Evolutionary conservation across 495 filamentous ascomycete species (phyloP).

Genomic region (Melanomma pulvis-pyrius): DNA sequence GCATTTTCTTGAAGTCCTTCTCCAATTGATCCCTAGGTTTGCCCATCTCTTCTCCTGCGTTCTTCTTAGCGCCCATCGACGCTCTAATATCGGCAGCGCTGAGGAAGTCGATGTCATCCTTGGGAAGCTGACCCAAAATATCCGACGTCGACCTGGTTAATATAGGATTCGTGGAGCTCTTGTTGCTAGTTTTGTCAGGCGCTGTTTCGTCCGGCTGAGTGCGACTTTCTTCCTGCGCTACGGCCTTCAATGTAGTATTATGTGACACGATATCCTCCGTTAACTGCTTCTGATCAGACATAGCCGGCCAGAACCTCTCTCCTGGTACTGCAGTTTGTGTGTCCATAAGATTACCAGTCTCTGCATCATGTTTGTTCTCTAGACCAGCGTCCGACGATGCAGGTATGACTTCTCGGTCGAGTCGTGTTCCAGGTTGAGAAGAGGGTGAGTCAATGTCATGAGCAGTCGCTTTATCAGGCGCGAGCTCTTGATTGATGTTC

Average conservation of each 20-base stretch:
- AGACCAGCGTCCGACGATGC: neutral
- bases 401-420: neutral
- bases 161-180: neutral
- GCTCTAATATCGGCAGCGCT: slow-evolving; percentile 29
- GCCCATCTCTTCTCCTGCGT: slow-evolving; percentile 7
- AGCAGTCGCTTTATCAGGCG: neutral
- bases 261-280: neutral
- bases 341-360: neutral
- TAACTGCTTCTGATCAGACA: slow-evolving; percentile 1
- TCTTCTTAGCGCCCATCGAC: slow-evolving; percentile 22
- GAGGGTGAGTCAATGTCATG: neutral
- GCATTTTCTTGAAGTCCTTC: slow-evolving; percentile 15
- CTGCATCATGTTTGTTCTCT: neutral
- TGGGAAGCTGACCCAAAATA: slow-evolving; percentile 14
- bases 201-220: neutral
- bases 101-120: slow-evolving; percentile 33
- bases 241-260: neutral
- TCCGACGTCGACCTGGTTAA: slow-evolving; percentile 8
- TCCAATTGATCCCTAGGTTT: slow-evolving; percentile 17
- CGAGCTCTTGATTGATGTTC: no score
- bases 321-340: neutral
- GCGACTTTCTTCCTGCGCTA: neutral
- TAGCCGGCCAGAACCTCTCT: slow-evolving; percentile 7
- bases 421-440: no score
- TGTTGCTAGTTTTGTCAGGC: neutral